phyloP scores from a whole-genome alignment of 108 stramenopile genomes.

The Thalassiosira profunda region DNA sequence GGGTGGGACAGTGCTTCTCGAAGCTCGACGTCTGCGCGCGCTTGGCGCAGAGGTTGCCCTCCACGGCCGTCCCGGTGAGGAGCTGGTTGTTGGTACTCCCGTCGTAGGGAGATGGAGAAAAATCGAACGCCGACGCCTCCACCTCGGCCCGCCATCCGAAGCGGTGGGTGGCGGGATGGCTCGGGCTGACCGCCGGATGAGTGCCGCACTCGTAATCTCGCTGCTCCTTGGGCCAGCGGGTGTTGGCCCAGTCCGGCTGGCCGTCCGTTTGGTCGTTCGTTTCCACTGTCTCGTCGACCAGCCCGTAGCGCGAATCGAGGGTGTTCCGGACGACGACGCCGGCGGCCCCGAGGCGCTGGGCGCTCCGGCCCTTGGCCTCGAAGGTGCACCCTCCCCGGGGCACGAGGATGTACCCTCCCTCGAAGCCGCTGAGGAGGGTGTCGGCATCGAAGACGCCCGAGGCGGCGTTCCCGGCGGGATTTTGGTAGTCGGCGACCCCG shows the following conservation, averaged over 20 bases:
- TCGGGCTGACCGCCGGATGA: not conserved
- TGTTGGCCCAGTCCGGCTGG: constrained; percentile 26
- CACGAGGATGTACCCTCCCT: constrained; percentile 50
- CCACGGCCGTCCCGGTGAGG: constrained; percentile 53
- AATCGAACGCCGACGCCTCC: constrained; percentile 42
- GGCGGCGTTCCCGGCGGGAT: not conserved
- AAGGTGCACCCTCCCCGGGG: constrained; percentile 80
- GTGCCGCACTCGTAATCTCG: constrained; percentile 84
- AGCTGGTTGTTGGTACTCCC: constrained; percentile 54
- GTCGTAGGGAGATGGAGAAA: constrained; percentile 65
- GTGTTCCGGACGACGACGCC: constrained; percentile 72
- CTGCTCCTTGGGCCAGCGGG: constrained; percentile 29
- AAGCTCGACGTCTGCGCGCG: constrained; percentile 16
- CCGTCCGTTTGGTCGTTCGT: constrained; percentile 10
- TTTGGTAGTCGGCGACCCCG: constrained; percentile 1
- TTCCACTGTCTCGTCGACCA: not conserved
- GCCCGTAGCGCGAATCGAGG: constrained; percentile 59
- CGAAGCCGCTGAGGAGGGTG: not conserved
- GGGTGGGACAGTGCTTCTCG: constrained; percentile 56
- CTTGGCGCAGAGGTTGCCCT: constrained; percentile 64
- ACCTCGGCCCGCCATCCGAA: constrained; percentile 48
- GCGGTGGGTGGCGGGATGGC: not conserved
- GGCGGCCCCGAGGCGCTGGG: constrained; percentile 63
- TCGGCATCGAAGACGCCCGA: constrained; percentile 20
- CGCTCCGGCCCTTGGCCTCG: constrained; percentile 67